A percentile compares a stretch with the other conserved stretches of the same genome.
These are phyloP conservation scores for Suillus hirtellus DNA, from an alignment of 768 basidiomycete species.

Conservation along the genomic window DNA sequence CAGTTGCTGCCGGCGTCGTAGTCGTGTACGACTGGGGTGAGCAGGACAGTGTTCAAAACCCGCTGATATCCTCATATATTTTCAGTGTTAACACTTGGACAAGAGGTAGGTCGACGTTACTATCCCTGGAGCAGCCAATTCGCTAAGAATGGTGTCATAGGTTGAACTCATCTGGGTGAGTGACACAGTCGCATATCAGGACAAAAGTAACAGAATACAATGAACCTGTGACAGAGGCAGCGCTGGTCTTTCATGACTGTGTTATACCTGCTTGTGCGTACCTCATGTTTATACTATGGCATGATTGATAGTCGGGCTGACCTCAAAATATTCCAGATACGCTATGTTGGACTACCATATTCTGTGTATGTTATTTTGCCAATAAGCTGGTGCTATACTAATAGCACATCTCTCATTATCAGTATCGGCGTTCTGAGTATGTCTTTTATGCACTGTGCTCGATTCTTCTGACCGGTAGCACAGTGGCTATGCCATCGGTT, in stretches of 20 bases:
- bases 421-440: not conserved
- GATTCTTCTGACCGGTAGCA: not conserved
- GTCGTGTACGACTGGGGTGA: not conserved
- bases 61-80: not conserved
- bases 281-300: not conserved
- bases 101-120: not conserved
- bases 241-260: not conserved
- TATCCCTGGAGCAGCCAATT: not conserved
- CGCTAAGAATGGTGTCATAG: not conserved
- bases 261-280: not conserved
- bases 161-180: not conserved
- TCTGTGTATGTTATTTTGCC: not conserved
- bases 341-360: not conserved
- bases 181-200: not conserved
- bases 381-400: not conserved
- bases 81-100: not conserved
- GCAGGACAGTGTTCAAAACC: not conserved
- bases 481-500: no score
- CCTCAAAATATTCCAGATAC: not conserved
- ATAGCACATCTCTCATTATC: not conserved
- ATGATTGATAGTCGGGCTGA: not conserved
- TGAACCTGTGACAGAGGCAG: not conserved
- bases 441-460: not conserved
- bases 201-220: not conserved
- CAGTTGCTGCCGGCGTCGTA: not conserved